Evolutionary conservation across 2,329 filamentous ascomycete genomes (phyloP).

Genomic region (Colletotrichum eremochloae): DNA sequence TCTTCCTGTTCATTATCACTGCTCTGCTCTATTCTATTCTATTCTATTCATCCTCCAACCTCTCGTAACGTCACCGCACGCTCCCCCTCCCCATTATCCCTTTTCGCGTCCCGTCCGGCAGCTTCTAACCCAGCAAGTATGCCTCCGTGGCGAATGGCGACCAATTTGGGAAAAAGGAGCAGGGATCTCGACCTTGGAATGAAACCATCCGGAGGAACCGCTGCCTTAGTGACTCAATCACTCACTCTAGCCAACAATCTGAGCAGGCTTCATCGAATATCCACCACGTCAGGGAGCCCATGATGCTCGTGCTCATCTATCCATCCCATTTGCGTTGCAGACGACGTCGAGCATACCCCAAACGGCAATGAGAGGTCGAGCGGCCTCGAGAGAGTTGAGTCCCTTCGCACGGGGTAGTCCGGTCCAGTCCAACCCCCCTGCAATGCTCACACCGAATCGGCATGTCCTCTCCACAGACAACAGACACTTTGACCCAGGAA

Average conservation of each 20-base stretch:
- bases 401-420: background rate
- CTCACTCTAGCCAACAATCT: constrained; percentile 1
- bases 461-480: constrained; percentile 3
- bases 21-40: too few species aligned
- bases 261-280: background rate
- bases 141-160: background rate
- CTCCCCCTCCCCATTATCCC: background rate
- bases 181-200: background rate
- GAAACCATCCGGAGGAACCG: constrained; percentile 5
- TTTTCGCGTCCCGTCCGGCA: background rate
- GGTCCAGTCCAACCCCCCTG: background rate
- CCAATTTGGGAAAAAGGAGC: background rate
- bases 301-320: background rate
- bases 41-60: background rate
- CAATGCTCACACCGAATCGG: constrained; percentile 5
- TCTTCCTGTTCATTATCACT: background rate
- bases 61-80: background rate
- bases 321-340: constrained; percentile 19
- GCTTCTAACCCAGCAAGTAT: background rate
- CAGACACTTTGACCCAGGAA: constrained; percentile 16
- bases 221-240: constrained; percentile 14
- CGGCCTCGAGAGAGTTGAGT: background rate
- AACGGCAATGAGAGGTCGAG: background rate
- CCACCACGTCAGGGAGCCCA: background rate
- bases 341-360: background rate